Evolutionary conservation across 164 flowering plant genomes (phyloP), one percentile per base, ranked within the genome.

Genomic region (Piper betle): DNA sequence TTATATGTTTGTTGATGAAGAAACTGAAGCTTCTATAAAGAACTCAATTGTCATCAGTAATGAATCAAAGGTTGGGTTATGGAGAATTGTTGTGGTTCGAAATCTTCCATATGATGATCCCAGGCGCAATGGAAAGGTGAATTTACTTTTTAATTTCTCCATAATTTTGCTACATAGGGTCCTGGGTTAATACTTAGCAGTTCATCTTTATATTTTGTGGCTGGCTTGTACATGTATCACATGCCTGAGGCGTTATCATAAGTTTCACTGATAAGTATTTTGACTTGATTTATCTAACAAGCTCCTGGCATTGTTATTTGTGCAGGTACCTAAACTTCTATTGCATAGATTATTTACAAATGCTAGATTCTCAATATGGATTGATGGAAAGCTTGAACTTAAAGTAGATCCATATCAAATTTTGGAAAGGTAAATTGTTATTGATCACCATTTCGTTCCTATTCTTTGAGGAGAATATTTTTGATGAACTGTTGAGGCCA

Each of bases 371-470:
- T 93, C 99, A 38, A 58, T 93, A 69, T 93, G 99, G 99, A 82
- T 93, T 70, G 99, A 93, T 78, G 99, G 88, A 59, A 93, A 93
- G 77, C 97, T 90, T 69, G 73, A 86, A 75, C 97, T 93, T 71
- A 85, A 90, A 20, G 85, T 77, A 62, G 99, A 93, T 73, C 97
- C 99, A 19, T 90, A 82, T 73, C 94, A 86, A 79, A 64, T 93
- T 74, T 84, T 93, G 65, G 99, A 93, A 74, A 86, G 99, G 98
- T 89, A 77, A 8, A 6, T 25, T 62, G 57, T 59, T 17, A 46
- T 46, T 9, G 15, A 9, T 2, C 11, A 46, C 15, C 59, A 19
- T 8, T 9, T 15, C 7, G 40, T 53, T 19, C 13, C 4, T 37
- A 3, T 39, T 37, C 6, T 57, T 57, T 54, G 6, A 3, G 4